Conservation (phyloP, 176 grass and related monocot genomes). For the Carex cristatella region DNA sequence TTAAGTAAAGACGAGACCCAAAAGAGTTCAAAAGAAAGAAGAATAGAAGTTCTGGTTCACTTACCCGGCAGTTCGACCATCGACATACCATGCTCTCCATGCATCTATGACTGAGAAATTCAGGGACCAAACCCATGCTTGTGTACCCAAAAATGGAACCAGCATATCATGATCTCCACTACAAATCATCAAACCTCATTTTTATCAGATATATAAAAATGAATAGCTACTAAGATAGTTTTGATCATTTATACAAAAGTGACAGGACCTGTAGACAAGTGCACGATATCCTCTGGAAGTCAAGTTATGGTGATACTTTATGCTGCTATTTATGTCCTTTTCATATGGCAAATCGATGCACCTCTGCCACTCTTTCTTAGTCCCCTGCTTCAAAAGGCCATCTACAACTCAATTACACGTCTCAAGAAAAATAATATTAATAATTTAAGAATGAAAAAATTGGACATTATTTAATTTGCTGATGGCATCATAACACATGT, state of each 20-base stretch:
- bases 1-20: not conserved
- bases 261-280: slow-evolving; percentile 35
- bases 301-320: slow-evolving; percentile 41
- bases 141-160: slow-evolving; percentile 52
- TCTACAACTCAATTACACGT: not conserved
- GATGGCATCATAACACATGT: not conserved
- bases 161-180: slow-evolving; percentile 58
- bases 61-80: slow-evolving; percentile 47
- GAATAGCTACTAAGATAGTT: not conserved
- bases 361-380: slow-evolving; percentile 29
- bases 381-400: slow-evolving; percentile 29
- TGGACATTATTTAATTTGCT: not conserved
- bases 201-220: not conserved
- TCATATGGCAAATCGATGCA: slow-evolving; percentile 39
- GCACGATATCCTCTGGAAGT: slow-evolving; percentile 37
- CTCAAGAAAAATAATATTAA: not conserved
- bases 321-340: slow-evolving; percentile 10
- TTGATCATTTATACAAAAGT: not conserved
- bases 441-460: not conserved
- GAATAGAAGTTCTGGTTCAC: not conserved
- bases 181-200: not conserved
- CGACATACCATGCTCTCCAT: slow-evolving; percentile 57
- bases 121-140: slow-evolving; percentile 55
- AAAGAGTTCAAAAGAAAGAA: not conserved
- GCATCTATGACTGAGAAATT: slow-evolving; percentile 39